Conservation (phyloP, 306 rosid species). For the Lathyrus oleraceus region DNA sequence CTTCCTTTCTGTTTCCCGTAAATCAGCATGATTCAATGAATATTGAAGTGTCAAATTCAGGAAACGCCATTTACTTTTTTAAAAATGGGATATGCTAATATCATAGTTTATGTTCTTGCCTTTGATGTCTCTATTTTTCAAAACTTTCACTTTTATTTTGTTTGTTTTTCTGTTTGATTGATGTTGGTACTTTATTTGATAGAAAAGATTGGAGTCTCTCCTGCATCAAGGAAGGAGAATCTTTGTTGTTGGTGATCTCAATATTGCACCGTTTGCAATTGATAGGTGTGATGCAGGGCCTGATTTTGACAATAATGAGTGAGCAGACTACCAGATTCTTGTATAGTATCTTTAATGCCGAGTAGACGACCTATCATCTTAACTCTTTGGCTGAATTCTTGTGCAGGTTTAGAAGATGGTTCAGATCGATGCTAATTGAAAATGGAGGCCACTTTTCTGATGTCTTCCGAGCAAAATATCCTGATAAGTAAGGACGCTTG, state of each 20-base stretch:
- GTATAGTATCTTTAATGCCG: slow-evolving; percentile 15
- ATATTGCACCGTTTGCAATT: slow-evolving; percentile 84
- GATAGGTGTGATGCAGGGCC: slow-evolving; percentile 93
- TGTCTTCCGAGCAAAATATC: slow-evolving; percentile 78
- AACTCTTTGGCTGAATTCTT: slow-evolving; percentile 21
- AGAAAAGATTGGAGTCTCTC: slow-evolving; percentile 93
- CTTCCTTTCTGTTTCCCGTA: slow-evolving; percentile 10
- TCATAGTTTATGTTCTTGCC: slow-evolving; percentile 13
- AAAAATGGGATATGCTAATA: slow-evolving; percentile 1
- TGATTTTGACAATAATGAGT: slow-evolving; percentile 86
- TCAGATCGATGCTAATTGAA: slow-evolving; percentile 68
- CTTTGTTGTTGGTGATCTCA: slow-evolving; percentile 91
- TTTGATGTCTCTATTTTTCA: slow-evolving; percentile 28
- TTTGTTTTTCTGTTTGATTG: slow-evolving; percentile 40
- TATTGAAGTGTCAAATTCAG: neutral
- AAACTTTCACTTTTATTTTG: neutral
- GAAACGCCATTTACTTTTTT: neutral
- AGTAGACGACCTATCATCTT: slow-evolving; percentile 14
- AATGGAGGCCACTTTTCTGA: slow-evolving; percentile 73
- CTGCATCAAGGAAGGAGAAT: slow-evolving; percentile 67
- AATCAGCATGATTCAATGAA: slow-evolving; percentile 14
- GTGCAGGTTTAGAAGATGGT: slow-evolving; percentile 88
- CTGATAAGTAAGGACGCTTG: slow-evolving; percentile 57
- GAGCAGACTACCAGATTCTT: slow-evolving; percentile 40
- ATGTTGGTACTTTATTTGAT: slow-evolving; percentile 43